Evolutionary conservation across 2,329 filamentous ascomycete genomes (phyloP).

Genomic region (Aspergillus neoniger): DNA sequence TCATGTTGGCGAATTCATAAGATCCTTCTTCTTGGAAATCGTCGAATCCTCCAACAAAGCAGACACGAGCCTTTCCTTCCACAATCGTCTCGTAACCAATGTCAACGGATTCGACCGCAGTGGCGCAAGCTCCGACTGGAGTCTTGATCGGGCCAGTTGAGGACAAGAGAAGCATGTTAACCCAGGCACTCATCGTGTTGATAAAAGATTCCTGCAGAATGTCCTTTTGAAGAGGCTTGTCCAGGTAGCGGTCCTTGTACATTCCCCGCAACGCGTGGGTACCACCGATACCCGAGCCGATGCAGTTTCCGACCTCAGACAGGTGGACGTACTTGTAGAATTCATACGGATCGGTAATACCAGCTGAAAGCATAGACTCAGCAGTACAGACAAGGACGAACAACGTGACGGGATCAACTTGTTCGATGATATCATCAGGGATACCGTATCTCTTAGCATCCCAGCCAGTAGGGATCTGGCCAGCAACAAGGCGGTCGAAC

Average conservation of each 20-base stretch:
- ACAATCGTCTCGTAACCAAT: constrained; percentile 98
- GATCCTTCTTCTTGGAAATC: constrained; percentile 99
- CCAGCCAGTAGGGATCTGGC: constrained; percentile 96
- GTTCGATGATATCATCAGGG: constrained; percentile 94
- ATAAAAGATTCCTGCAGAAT: constrained; percentile 99
- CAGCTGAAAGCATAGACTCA: constrained; percentile 84
- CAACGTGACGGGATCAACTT: constrained; percentile 94
- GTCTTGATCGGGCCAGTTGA: constrained; percentile 99
- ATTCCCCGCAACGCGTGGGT: constrained; percentile 89
- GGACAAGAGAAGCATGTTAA: constrained; percentile 97
- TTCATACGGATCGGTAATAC: constrained; percentile 98
- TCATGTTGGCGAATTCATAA: constrained; percentile 99
- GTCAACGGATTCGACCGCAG: constrained; percentile 93
- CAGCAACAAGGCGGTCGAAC: constrained; percentile 95
- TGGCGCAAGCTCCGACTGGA: constrained; percentile 94
- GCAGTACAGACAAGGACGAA: constrained; percentile 93
- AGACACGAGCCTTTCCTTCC: constrained; percentile 95
- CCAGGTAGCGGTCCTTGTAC: constrained; percentile 96
- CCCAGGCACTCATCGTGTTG: constrained; percentile 99
- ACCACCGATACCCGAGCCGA: constrained; percentile 98
- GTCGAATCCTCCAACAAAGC: constrained; percentile 97
- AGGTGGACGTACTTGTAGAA: constrained; percentile 99
- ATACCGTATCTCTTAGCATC: constrained; percentile 95
- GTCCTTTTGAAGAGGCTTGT: constrained; percentile 97
- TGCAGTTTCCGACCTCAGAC: constrained; percentile 95